Percentiles rank a stretch among this genome's conserved stretches.
Evolutionary conservation across 768 basidiomycete genomes (phyloP).

Genomic region (Hericium rajendrae): DNA sequence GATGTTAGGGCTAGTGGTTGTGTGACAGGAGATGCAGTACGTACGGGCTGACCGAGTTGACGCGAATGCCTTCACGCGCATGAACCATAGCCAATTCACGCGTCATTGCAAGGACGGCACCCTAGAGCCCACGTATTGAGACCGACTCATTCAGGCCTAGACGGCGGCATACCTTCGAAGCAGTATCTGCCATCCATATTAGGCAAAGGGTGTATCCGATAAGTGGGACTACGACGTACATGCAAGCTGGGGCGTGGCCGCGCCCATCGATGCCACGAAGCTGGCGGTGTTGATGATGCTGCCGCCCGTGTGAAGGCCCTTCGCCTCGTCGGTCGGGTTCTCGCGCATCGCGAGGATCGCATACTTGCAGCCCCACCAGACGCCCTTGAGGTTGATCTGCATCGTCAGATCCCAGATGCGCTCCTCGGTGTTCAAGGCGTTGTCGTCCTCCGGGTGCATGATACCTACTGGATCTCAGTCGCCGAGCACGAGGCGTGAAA

Average conservation of each 20-base stretch:
- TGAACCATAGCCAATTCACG: conserved; percentile 97
- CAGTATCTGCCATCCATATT: conserved; percentile 55
- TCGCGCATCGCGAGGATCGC: conserved; percentile 94
- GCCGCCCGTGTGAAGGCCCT: conserved; percentile 72
- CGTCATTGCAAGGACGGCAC: conserved; percentile 97
- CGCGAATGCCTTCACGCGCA: conserved; percentile 90
- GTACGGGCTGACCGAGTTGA: conserved; percentile 95
- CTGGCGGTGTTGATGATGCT: conserved; percentile 98
- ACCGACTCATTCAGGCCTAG: not conserved
- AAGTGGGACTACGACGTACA: conserved; percentile 39
- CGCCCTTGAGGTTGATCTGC: conserved; percentile 95
- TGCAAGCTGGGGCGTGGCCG: conserved; percentile 96
- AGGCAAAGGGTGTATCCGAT: not conserved
- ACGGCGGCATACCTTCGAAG: conserved; percentile 62
- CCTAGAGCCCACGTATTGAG: conserved; percentile 32
- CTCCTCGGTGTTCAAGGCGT: conserved; percentile 94
- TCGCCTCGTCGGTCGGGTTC: conserved; percentile 75
- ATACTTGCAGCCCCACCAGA: conserved; percentile 99
- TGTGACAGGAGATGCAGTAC: conserved; percentile 20
- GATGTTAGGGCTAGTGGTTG: conserved; percentile 2
- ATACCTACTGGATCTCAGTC: conserved; percentile 48
- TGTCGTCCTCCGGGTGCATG: conserved; percentile 94
- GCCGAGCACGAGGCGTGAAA: not conserved
- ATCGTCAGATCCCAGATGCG: conserved; percentile 91
- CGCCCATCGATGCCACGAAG: conserved; percentile 92